phyloP scores from a whole-genome alignment of 352 stramenopile species.

The Phytophthora ohioensis region DNA sequence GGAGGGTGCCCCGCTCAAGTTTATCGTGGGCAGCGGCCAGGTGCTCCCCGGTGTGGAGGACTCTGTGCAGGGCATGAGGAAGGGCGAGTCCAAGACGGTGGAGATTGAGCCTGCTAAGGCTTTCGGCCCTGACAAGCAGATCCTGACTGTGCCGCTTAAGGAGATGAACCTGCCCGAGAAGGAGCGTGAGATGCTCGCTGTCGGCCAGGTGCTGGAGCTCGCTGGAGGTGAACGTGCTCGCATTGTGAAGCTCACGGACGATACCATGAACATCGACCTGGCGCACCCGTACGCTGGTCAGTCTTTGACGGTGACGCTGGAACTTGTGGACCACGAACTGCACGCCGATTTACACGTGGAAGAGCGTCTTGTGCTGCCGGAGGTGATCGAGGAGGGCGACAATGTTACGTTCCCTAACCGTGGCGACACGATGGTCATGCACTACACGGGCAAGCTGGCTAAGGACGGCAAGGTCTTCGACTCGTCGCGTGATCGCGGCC shows the following conservation, averaged over 20 bases:
- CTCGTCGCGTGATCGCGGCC: conserved; percentile 73
- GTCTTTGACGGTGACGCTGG: conserved; percentile 77
- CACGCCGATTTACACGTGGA: conserved; percentile 50
- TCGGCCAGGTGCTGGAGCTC: conserved; percentile 70
- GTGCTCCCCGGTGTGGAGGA: conserved; percentile 79
- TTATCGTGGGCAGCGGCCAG: conserved; percentile 76
- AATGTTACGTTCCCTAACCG: conserved; percentile 67
- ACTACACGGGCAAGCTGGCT: conserved; percentile 84
- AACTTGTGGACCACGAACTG: conserved; percentile 70
- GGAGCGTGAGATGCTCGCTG: conserved; percentile 71
- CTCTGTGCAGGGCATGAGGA: conserved; percentile 69
- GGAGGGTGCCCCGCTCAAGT: conserved; percentile 60
- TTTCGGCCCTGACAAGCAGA: conserved; percentile 72
- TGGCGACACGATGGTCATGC: conserved; percentile 85
- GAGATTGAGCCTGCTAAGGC: conserved; percentile 70
- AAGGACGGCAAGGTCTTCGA: conserved; percentile 77
- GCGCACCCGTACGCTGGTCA: conserved; percentile 82
- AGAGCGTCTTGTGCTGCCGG: conserved; percentile 76
- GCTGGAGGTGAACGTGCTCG: conserved; percentile 65
- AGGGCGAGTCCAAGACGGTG: conserved; percentile 70
- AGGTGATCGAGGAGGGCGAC: conserved; percentile 74
- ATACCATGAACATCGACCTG: conserved; percentile 80
- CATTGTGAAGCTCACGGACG: conserved; percentile 74
- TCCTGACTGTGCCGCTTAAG: conserved; percentile 71
- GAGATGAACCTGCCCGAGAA: conserved; percentile 79